These are phyloP conservation scores for Camellia oleifera DNA, from an alignment of 179 eudicot species.

Conservation along the genomic window DNA sequence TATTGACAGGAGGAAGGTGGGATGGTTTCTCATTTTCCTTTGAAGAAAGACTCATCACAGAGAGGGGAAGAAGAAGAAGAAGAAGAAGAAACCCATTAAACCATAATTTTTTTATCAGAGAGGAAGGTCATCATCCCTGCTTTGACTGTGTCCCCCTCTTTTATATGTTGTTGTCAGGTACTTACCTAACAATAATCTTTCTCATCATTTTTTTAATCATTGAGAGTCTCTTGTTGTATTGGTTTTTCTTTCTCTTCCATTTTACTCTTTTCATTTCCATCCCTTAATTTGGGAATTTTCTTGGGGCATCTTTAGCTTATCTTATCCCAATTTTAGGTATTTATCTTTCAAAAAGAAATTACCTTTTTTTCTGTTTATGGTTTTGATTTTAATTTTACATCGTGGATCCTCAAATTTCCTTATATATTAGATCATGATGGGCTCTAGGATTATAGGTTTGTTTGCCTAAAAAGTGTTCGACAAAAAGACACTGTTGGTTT, in stretches of 20 bases:
- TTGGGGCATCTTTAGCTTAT: constrained; percentile 9
- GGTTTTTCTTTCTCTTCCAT: constrained; percentile 7
- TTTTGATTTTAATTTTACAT: no score
- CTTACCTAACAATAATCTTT: neutral
- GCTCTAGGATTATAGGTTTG: neutral
- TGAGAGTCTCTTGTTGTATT: neutral
- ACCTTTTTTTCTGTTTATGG: no score
- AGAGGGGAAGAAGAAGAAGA: neutral
- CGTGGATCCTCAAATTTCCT: neutral
- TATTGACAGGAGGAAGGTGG: constrained; percentile 19
- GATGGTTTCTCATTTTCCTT: constrained; percentile 8
- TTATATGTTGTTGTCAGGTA: constrained; percentile 16
- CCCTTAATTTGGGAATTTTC: constrained; percentile 11
- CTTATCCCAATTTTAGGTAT: constrained; percentile 1
- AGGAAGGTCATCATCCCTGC: constrained; percentile 8
- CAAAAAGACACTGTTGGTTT: neutral
- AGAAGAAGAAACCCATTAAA: neutral
- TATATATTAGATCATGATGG: constrained; percentile 10
- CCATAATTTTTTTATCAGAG: constrained; percentile 5
- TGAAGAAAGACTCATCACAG: neutral
- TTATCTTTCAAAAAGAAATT: neutral
- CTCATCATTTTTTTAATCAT: constrained; percentile 13
- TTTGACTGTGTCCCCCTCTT: neutral
- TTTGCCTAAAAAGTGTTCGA: neutral
- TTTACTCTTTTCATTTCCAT: neutral